These are phyloP conservation scores for Phytopythium helicoides DNA, from an alignment of 352 stramenopile species.

Conservation along the genomic window DNA sequence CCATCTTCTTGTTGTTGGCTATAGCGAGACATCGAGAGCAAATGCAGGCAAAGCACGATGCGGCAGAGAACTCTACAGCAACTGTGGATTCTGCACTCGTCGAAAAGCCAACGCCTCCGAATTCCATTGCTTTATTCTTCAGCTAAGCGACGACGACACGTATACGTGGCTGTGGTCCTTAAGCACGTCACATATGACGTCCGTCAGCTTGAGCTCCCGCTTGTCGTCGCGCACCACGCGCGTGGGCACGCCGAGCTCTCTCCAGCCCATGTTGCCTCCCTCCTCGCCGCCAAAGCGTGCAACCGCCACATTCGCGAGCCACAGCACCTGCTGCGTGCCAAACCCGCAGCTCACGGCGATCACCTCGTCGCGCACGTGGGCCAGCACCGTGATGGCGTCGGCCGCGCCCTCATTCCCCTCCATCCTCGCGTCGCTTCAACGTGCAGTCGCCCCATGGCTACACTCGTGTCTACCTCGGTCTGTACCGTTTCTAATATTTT, in stretches of 20 bases:
- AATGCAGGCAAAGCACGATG: too few relatives aligned
- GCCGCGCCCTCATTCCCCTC: slow-evolving; percentile 45
- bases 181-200: slow-evolving; percentile 72
- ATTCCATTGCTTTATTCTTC: too few relatives aligned
- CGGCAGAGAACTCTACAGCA: too few relatives aligned
- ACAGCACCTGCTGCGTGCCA: slow-evolving; percentile 68
- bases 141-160: slow-evolving; percentile 49
- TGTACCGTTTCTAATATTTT: too few relatives aligned
- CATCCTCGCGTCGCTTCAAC: slow-evolving; percentile 2
- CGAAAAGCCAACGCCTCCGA: too few relatives aligned
- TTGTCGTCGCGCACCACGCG: slow-evolving; percentile 46
- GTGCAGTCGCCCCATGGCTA: background rate
- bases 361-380: slow-evolving; percentile 69
- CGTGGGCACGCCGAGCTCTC: slow-evolving; percentile 41
- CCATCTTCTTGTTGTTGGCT: too few relatives aligned
- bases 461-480: too few relatives aligned
- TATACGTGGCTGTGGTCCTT: slow-evolving; percentile 60
- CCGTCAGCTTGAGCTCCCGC: slow-evolving; percentile 38
- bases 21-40: too few relatives aligned
- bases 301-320: slow-evolving; percentile 71
- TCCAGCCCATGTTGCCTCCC: slow-evolving; percentile 37
- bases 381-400: slow-evolving; percentile 57
- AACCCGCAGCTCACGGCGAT: slow-evolving; percentile 70
- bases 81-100: too few relatives aligned
- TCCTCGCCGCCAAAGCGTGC: slow-evolving; percentile 65